Conservation (phyloP, 257 asterid species). For the Primulina huaijiensis region DNA sequence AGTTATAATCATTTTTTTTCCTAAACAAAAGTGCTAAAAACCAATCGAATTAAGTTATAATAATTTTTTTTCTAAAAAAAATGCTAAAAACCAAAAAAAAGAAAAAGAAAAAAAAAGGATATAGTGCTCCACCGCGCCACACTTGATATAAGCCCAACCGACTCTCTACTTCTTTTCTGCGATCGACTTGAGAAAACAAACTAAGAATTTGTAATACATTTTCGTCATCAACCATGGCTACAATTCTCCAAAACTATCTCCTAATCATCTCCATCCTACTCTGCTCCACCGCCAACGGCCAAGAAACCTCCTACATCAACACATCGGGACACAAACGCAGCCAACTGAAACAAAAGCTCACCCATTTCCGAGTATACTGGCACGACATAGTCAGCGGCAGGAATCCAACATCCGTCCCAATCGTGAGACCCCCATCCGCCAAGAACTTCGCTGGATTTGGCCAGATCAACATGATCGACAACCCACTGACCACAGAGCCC, state of each 20-base stretch:
- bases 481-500: slow-evolving; percentile 47
- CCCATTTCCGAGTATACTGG: slow-evolving; percentile 42
- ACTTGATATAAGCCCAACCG: too few species aligned
- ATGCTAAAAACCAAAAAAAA: too few species aligned
- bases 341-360: slow-evolving; percentile 28
- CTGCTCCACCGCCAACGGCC: slow-evolving; percentile 12
- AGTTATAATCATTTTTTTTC: too few species aligned
- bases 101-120: too few species aligned
- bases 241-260: slow-evolving; percentile 7
- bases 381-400: slow-evolving; percentile 41
- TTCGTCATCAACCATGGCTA: slow-evolving; percentile 27
- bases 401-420: slow-evolving; percentile 29
- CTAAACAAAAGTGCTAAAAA: too few species aligned
- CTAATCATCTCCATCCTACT: slow-evolving; percentile 28
- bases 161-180: too few species aligned
- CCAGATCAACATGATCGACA: slow-evolving; percentile 45
- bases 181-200: too few species aligned
- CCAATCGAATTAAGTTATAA: too few species aligned
- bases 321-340: slow-evolving; percentile 26
- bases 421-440: slow-evolving; percentile 23
- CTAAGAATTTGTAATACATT: too few species aligned
- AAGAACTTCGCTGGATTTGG: slow-evolving; percentile 31
- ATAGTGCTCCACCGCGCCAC: too few species aligned
- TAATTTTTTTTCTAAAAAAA: too few species aligned
- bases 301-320: slow-evolving; percentile 18